Evolutionary conservation across 1,284 basidiomycete species (phyloP).

Genomic region (Rhodotorula sp.): DNA sequence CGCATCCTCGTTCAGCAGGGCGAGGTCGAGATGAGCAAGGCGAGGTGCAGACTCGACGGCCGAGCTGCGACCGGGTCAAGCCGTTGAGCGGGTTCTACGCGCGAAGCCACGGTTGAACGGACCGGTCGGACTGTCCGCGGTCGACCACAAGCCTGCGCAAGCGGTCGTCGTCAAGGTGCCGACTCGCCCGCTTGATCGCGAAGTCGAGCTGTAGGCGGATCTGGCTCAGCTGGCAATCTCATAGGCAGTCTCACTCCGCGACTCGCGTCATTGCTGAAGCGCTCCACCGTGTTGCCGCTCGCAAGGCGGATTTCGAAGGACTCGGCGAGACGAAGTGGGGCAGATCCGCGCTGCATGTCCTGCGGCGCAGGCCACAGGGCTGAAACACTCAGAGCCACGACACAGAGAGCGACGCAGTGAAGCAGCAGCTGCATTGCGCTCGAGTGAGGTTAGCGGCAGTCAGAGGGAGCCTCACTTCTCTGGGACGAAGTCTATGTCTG

Average conservation of each 20-base stretch:
- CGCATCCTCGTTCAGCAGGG: background rate
- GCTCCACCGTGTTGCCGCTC: too few species aligned
- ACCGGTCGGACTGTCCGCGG: conserved; percentile 55
- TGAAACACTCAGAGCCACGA: too few species aligned
- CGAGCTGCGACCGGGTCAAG: background rate
- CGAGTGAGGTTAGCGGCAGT: too few species aligned
- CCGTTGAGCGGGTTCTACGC: background rate
- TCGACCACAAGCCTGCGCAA: conserved; percentile 59
- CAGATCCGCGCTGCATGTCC: background rate
- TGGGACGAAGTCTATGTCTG: too few species aligned
- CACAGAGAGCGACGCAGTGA: background rate
- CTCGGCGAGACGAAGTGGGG: background rate
- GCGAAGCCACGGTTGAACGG: accelerated
- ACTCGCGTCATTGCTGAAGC: background rate
- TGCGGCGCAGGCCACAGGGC: background rate
- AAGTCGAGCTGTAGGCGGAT: background rate
- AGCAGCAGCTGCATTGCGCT: background rate
- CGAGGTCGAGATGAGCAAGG: background rate
- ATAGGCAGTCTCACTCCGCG: too few species aligned
- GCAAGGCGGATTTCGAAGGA: background rate
- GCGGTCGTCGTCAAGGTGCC: conserved; percentile 54
- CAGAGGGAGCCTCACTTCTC: too few species aligned
- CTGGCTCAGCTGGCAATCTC: too few species aligned
- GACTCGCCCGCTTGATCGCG: background rate
- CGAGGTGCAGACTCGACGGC: conserved; percentile 41